A percentile compares a stretch with the other conserved stretches of the same genome.
Evolutionary conservation across 2,329 filamentous ascomycete genomes (phyloP).

Genomic region (Chrysoporthe austroafricana): DNA sequence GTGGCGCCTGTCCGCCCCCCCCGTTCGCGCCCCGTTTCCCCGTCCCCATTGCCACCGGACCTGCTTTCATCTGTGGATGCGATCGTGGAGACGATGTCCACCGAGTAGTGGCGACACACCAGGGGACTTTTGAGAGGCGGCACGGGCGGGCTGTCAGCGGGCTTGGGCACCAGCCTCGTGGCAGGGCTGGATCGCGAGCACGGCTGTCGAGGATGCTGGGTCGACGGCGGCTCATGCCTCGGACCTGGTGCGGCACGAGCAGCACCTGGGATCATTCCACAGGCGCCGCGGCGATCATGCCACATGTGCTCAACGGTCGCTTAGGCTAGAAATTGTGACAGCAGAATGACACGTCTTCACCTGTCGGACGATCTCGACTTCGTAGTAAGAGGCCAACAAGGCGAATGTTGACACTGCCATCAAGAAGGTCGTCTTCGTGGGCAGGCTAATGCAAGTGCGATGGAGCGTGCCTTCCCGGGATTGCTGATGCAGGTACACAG

Average conservation of each 20-base stretch:
- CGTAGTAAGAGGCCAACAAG: not conserved
- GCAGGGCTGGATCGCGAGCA: no score
- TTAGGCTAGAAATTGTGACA: not conserved
- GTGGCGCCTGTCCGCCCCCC: no score
- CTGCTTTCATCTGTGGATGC: not conserved
- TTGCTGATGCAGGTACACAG: slow-evolving; percentile 3
- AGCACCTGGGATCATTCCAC: no score
- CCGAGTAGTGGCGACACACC: not conserved
- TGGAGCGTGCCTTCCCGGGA: slow-evolving; percentile 1
- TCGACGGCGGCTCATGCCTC: not conserved
- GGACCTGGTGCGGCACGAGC: no score
- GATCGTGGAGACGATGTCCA: slow-evolving; percentile 6
- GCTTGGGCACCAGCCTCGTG: no score
- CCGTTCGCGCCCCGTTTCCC: no score
- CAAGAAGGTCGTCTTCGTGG: not conserved
- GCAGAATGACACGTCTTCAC: not conserved
- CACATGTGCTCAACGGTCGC: no score
- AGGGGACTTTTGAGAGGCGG: not conserved
- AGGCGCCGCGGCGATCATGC: no score
- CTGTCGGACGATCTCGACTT: not conserved
- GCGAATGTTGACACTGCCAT: not conserved
- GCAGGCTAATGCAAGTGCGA: not conserved
- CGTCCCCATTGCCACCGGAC: not conserved
- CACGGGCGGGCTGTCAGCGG: no score
- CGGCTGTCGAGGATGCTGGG: no score